Conservation (phyloP, 192 early-diverging fungal species). For the Rhizophagus sp. region DNA sequence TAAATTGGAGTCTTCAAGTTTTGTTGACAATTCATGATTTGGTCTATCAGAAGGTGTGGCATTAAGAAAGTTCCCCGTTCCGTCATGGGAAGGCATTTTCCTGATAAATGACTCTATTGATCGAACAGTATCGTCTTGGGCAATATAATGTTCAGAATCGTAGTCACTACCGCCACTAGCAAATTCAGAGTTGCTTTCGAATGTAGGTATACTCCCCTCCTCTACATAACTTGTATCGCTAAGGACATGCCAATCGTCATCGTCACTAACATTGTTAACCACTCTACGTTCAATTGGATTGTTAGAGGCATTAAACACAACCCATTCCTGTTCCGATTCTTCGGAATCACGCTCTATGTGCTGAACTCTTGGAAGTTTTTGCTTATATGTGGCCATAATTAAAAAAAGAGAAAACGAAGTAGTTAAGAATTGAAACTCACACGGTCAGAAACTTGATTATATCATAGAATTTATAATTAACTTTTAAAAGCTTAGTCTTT, state of each 20-base stretch:
- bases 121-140: background rate
- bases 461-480: too few relatives aligned
- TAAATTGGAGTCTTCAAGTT: background rate
- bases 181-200: constrained; percentile 4
- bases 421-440: too few relatives aligned
- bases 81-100: constrained; percentile 15
- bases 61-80: constrained; percentile 17
- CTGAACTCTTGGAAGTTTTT: background rate
- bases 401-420: background rate
- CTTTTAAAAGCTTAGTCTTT: too few relatives aligned
- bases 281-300: background rate
- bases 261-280: background rate
- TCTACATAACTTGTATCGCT: constrained; percentile 9
- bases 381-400: background rate
- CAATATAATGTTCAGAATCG: background rate
- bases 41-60: background rate
- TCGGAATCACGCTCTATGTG: background rate
- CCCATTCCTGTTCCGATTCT: background rate
- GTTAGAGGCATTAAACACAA: background rate
- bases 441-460: too few relatives aligned
- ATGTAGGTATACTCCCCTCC: background rate
- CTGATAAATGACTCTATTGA: background rate
- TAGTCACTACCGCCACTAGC: background rate
- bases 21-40: too few relatives aligned
- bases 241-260: constrained; percentile 20